phyloP scores from a whole-genome alignment of 169 alveolate species.

The Eimeria maxima region DNA sequence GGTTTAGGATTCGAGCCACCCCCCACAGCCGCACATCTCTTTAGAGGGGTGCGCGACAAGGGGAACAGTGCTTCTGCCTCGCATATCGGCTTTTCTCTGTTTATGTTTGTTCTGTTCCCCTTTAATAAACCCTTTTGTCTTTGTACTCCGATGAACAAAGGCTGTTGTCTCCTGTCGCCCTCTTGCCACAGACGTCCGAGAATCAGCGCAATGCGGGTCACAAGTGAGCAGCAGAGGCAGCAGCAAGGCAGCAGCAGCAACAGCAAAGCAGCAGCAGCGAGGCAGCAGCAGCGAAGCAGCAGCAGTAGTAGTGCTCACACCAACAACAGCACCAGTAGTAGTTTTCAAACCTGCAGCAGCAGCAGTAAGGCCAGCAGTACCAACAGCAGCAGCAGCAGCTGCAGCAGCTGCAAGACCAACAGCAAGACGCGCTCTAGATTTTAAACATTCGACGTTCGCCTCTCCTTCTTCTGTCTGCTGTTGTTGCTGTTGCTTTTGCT shows the following conservation, averaged over 20 bases:
- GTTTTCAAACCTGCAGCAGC: background rate
- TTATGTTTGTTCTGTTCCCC: background rate
- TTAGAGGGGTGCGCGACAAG: no score
- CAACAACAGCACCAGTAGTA: slow-evolving; percentile 4
- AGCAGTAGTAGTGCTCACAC: background rate
- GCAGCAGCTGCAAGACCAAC: slow-evolving; percentile 20
- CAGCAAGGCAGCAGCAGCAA: slow-evolving; percentile 42
- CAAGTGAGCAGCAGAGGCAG: slow-evolving; percentile 37
- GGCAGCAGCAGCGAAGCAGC: background rate
- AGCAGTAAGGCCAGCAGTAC: background rate
- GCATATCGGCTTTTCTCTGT: background rate
- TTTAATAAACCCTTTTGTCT: background rate
- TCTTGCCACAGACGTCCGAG: slow-evolving; percentile 6
- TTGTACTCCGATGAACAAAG: background rate
- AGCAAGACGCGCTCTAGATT: background rate
- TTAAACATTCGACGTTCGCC: background rate
- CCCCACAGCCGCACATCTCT: no score
- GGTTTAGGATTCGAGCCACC: no score
- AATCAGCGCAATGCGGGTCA: background rate
- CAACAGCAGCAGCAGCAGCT: background rate
- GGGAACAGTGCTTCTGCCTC: no score
- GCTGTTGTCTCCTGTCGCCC: background rate
- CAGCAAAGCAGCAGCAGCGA: background rate
- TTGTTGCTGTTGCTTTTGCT: background rate
- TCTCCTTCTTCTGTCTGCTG: slow-evolving; percentile 2